Evolutionary conservation across 495 filamentous ascomycete genomes (phyloP).

Genomic region (Penicillium arizonense): DNA sequence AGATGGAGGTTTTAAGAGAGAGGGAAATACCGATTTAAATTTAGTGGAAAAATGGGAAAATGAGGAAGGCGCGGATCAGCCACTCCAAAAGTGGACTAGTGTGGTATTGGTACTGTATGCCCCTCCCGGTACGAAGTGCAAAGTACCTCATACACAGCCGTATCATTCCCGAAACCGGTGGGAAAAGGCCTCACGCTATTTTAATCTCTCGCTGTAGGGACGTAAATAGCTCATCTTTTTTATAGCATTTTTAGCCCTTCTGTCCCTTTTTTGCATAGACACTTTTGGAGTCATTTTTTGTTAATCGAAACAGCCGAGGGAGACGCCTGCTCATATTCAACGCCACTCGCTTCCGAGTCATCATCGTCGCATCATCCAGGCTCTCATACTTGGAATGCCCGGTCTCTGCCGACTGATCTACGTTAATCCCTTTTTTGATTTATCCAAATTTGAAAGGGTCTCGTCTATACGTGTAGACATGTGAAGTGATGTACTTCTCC

Average conservation of each 20-base stretch:
- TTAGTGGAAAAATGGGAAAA: constrained; percentile 18
- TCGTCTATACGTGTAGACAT: neutral
- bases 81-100: constrained; percentile 11
- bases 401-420: constrained; percentile 20
- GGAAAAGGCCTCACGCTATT: no score
- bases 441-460: neutral
- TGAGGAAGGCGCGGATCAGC: constrained; percentile 17
- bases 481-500: neutral
- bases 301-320: constrained; percentile 2
- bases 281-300: neutral
- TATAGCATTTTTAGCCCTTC: neutral
- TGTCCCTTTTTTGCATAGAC: neutral
- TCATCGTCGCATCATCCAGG: constrained; percentile 32
- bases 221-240: no score
- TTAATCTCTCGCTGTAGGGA: no score
- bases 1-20: constrained; percentile 27
- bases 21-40: constrained; percentile 33
- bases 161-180: no score
- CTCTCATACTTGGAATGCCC: constrained; percentile 3
- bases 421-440: neutral
- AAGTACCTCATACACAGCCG: constrained; percentile 2
- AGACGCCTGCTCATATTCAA: constrained; percentile 1
- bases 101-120: constrained; percentile 8
- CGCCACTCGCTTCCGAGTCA: constrained; percentile 27
- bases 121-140: neutral